Base-by-base conservation (phyloP, 768 basidiomycete species). In the Pulveroboletus sp. region DNA sequence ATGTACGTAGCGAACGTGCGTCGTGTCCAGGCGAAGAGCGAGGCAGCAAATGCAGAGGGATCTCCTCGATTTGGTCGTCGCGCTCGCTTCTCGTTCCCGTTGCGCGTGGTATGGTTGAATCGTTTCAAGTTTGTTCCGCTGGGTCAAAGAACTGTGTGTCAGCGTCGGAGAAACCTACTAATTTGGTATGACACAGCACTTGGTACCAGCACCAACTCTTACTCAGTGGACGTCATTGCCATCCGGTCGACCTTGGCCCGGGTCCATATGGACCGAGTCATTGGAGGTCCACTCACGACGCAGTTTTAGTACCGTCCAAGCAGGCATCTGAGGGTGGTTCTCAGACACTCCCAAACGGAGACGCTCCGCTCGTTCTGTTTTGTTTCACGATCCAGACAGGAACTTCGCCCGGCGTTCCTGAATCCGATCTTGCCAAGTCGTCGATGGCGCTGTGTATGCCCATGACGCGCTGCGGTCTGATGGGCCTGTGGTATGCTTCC, bases 61-160 rank as follows among this genome's bases (percentile, higher is more conserved):
- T 66, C 34, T 62, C 55, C 55, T 66, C 66, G 5, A 5, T 13
- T n/a, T 24, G 43, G n/a, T 50, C 50, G 42, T 42, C 49, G 16
- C 23, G 31, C 47, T 14, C 45, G 45, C 47, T 40, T 13, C 34
- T 38, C 23, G 38, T 40, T n/a, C 34, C 33, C 27, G 38, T 40
- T 43, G 52, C 35, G 36, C 24, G 49, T 24, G 50, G 24, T 17
- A 58, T 64, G 57, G 41, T 19, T 43, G 49, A 16, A 11, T 29
- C 5, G 5, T 29, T 37, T 29, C n/a, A n/a, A n/a, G n/a, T n/a
- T n/a, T 21, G 17, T 45, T 42, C 31, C 33, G 45, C 34, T 21
- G 24, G 19, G 33, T 25, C 43, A 27, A 27, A 27, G 25, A 9
- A 27, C 25, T 27, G 27, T 27, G 27, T 29, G 27, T 29, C 27